These are phyloP conservation scores for Diaporthe ilicicola DNA, from an alignment of 2,329 filamentous ascomycete species.

Conservation along the genomic window DNA sequence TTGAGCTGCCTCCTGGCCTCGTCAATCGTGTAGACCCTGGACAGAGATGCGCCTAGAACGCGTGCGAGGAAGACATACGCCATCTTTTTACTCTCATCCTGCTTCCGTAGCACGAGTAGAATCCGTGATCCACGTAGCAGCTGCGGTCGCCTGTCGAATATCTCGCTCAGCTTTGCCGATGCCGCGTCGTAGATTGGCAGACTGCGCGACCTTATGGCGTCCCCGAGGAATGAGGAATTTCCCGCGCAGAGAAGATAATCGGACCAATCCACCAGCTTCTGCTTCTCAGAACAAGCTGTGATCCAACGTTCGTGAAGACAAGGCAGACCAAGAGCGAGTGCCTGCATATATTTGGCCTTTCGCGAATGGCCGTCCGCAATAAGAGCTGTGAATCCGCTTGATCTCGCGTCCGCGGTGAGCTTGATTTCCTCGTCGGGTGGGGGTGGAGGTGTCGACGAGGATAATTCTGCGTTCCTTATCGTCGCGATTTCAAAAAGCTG, in stretches of 20 bases:
- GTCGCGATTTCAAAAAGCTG: conserved; percentile 72
- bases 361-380: conserved; percentile 88
- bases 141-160: conserved; percentile 67
- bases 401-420: conserved; percentile 60
- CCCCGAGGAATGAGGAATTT: conserved; percentile 77
- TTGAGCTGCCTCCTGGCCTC: conserved; percentile 70
- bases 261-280: conserved; percentile 74
- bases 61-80: conserved; percentile 83
- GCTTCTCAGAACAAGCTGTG: conserved; percentile 71
- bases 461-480: conserved; percentile 45
- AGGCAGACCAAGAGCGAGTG: conserved; percentile 86
- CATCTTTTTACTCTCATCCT: conserved; percentile 70
- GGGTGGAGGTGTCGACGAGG: conserved; percentile 38
- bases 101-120: conserved; percentile 74
- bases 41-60: conserved; percentile 78
- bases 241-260: conserved; percentile 88
- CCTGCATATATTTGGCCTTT: conserved; percentile 93
- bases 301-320: conserved; percentile 88
- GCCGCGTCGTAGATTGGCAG: conserved; percentile 68
- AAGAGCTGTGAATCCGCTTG: conserved; percentile 81
- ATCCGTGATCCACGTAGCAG: conserved; percentile 72
- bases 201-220: conserved; percentile 78
- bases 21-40: conserved; percentile 69
- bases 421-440: conserved; percentile 50
- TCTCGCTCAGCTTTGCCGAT: conserved; percentile 63